phyloP scores from a whole-genome alignment of 1,284 basidiomycete species.

The Neonothopanus nambi region DNA sequence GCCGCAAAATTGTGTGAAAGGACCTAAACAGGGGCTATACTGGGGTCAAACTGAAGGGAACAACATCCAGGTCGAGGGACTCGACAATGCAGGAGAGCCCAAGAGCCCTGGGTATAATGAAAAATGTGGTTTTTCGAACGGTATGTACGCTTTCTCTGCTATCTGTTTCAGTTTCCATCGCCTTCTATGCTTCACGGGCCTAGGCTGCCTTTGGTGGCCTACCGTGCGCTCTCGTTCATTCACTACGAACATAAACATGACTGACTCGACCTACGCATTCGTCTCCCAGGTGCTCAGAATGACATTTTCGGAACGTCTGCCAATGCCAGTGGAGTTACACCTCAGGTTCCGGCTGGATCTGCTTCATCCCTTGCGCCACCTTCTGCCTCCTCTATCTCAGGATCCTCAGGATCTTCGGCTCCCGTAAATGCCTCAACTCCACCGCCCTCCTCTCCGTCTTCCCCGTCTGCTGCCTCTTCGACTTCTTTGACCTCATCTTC shows the following conservation, averaged over 20 bases:
- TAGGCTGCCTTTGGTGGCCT: background rate
- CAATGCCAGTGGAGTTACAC: background rate
- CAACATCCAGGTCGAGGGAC: conserved; percentile 42
- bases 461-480: background rate
- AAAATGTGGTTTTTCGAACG: conserved; percentile 43
- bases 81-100: conserved; percentile 34
- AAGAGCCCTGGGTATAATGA: conserved; percentile 45
- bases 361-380: background rate
- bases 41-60: conserved; percentile 46
- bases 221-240: background rate
- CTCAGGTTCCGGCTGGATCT: background rate
- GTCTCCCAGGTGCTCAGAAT: conserved; percentile 12
- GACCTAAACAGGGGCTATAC: conserved; percentile 45
- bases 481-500: background rate
- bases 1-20: conserved; percentile 30
- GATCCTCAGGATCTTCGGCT: background rate
- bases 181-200: too few species aligned
- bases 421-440: background rate
- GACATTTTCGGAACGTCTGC: conserved; percentile 13
- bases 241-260: too few species aligned
- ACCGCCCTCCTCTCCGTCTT: background rate
- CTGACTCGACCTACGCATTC: background rate
- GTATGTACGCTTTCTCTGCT: conserved; percentile 24
- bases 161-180: background rate
- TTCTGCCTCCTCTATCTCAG: too few species aligned